phyloP scores from a whole-genome alignment of 768 basidiomycete species.

The Lentinula edodes region DNA sequence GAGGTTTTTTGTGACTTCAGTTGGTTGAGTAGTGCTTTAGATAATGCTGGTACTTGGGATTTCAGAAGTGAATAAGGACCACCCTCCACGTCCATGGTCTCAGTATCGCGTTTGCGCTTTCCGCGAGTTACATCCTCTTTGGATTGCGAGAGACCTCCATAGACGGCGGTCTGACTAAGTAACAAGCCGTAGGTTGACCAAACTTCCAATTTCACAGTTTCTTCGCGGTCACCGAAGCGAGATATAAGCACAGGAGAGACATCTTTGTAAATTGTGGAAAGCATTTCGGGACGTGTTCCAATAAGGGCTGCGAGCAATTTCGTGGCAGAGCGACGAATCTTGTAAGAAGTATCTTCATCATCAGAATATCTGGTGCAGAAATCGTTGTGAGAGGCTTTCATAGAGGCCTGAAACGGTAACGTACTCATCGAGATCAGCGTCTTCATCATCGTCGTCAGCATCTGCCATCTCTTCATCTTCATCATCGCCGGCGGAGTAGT shows the following conservation, averaged over 20 bases:
- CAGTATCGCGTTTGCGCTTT: conserved; percentile 75
- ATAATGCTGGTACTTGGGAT: conserved; percentile 69
- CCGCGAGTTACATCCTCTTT: conserved; percentile 49
- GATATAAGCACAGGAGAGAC: conserved; percentile 88
- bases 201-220: conserved; percentile 88
- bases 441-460: conserved; percentile 74
- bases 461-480: conserved; percentile 57
- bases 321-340: conserved; percentile 89
- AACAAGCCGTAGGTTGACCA: conserved; percentile 83
- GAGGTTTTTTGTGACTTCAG: conserved; percentile 77
- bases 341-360: conserved; percentile 98
- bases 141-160: conserved; percentile 55
- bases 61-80: conserved; percentile 69
- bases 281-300: conserved; percentile 84
- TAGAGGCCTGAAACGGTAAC: conserved; percentile 17
- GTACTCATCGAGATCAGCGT: conserved; percentile 73
- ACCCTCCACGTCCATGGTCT: conserved; percentile 70
- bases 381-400: conserved; percentile 5
- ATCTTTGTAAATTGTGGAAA: conserved; percentile 71
- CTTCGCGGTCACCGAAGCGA: conserved; percentile 91
- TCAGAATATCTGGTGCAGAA: conserved; percentile 72
- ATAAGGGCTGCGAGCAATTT: conserved; percentile 85
- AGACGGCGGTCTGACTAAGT: conserved; percentile 78
- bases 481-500: conserved; percentile 39
- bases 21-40: conserved; percentile 81